phyloP scores from a whole-genome alignment of 1,284 basidiomycete species.

The Uromyces viciae-fabae region DNA sequence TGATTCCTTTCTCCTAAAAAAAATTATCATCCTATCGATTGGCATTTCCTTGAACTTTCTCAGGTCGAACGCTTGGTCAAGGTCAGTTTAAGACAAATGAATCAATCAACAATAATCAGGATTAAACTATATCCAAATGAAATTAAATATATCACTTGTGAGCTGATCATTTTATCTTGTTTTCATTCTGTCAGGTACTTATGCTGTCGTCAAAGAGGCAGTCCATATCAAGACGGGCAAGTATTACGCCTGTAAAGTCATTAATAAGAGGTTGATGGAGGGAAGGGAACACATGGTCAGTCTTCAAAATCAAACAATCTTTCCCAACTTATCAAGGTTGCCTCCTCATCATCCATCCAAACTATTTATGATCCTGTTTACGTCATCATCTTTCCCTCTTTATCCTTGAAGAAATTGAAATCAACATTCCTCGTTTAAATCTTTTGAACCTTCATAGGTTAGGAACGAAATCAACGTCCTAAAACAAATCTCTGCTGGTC shows the following conservation, averaged over 20 bases:
- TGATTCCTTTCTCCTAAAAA: background rate
- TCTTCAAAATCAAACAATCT: background rate
- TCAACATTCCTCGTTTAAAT: too few relatives aligned
- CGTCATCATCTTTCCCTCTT: background rate
- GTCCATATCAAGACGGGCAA: slow-evolving; percentile 86
- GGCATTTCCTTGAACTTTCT: too few relatives aligned
- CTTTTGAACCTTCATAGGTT: slow-evolving; percentile 64
- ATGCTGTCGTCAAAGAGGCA: slow-evolving; percentile 88
- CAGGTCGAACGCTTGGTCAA: slow-evolving; percentile 45
- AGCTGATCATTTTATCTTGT: background rate
- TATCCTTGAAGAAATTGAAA: background rate
- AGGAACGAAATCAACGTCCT: slow-evolving; percentile 94
- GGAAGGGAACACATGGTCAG: slow-evolving; percentile 60
- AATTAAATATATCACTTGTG: background rate
- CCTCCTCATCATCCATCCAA: background rate
- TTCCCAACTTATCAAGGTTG: background rate
- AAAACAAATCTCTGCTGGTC: slow-evolving; percentile 87
- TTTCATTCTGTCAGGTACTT: slow-evolving; percentile 72
- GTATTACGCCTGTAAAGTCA: slow-evolving; percentile 86
- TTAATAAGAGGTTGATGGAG: slow-evolving; percentile 91
- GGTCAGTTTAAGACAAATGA: slow-evolving; percentile 2
- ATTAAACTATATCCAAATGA: background rate
- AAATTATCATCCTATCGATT: too few relatives aligned
- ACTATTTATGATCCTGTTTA: background rate
- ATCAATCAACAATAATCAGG: background rate